These are phyloP conservation scores for Ocimum tenuiflorum DNA, from an alignment of 257 asterid species.

Conservation along the genomic window DNA sequence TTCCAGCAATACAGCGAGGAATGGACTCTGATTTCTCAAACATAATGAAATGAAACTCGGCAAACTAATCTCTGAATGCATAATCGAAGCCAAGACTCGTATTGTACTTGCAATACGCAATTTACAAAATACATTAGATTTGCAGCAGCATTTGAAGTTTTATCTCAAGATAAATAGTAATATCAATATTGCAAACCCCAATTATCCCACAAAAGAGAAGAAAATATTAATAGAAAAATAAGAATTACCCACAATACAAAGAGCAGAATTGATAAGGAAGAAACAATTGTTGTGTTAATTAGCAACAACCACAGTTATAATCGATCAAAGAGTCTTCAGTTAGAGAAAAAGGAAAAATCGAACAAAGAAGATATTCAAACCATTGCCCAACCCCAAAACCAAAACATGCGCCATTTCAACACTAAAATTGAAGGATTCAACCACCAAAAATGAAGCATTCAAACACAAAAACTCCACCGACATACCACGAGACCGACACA, in stretches of 20 bases:
- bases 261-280: not conserved
- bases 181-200: not conserved
- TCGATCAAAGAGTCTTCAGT: not conserved
- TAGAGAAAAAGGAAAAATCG: not conserved
- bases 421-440: not conserved
- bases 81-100: not conserved
- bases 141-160: not conserved
- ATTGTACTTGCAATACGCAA: not conserved
- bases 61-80: not conserved
- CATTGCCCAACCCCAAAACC: not conserved
- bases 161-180: not conserved
- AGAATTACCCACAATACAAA: not conserved
- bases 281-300: not conserved
- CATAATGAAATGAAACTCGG: not conserved
- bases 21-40: not conserved
- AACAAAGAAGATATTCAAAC: not conserved
- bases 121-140: not conserved
- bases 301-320: not conserved
- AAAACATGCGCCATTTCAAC: not conserved
- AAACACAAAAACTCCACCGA: slow-evolving; percentile 7
- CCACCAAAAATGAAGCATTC: not conserved
- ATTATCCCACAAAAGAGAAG: not conserved
- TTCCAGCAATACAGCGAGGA: not conserved
- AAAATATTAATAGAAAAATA: not conserved
- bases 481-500: slow-evolving; percentile 8